Conservation (phyloP, 441 rosid species). For the Erysimum pusillum region DNA sequence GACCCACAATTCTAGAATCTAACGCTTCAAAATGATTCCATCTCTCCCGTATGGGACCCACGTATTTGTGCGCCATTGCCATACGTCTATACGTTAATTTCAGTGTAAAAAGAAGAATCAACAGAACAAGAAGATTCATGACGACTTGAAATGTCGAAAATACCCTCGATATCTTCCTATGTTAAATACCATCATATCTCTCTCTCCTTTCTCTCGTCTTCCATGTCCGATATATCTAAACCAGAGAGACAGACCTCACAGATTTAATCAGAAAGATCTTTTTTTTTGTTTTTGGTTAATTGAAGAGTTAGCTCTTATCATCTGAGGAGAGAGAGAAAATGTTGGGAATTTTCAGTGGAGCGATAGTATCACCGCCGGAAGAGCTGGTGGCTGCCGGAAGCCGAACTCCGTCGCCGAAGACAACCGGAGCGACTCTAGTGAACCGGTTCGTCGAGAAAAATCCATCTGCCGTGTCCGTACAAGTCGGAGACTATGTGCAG, state of each 20-base stretch:
- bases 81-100: conserved; percentile 36
- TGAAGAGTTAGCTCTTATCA: neutral
- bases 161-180: conserved; percentile 21
- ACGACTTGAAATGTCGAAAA: conserved; percentile 23
- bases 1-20: conserved; percentile 32
- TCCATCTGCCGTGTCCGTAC: conserved; percentile 71
- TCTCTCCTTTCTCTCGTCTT: conserved; percentile 29
- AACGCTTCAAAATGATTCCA: conserved; percentile 45
- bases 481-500: conserved; percentile 74
- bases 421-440: conserved; percentile 61
- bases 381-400: conserved; percentile 95
- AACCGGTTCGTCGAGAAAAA: conserved; percentile 67
- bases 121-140: conserved; percentile 9
- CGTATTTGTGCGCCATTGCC: conserved; percentile 13
- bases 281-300: neutral
- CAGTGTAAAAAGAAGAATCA: conserved; percentile 35
- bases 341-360: conserved; percentile 91
- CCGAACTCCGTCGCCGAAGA: conserved; percentile 95
- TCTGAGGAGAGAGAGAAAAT: conserved; percentile 48
- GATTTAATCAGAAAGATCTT: neutral
- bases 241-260: neutral
- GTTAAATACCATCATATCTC: conserved; percentile 7
- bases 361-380: conserved; percentile 82
- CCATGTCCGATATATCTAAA: conserved; percentile 9
- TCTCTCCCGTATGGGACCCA: conserved; percentile 17